phyloP scores from a whole-genome alignment of 352 stramenopile genomes.

The Phytopythium helicoides region DNA sequence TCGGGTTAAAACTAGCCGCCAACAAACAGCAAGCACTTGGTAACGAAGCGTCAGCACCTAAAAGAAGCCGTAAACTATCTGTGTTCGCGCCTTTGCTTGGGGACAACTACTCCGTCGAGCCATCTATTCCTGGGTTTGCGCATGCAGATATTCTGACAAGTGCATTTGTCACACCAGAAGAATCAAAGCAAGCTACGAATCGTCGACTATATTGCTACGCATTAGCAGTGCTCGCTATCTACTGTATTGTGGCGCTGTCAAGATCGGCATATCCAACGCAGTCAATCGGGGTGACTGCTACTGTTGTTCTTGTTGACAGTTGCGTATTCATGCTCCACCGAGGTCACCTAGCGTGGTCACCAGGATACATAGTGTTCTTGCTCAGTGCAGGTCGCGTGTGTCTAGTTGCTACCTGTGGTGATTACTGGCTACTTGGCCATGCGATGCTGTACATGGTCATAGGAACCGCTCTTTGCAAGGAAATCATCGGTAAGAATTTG shows the following conservation, averaged over 20 bases:
- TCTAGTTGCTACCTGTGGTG: constrained; percentile 60
- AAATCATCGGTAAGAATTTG: constrained; percentile 82
- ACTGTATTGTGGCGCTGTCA: constrained; percentile 51
- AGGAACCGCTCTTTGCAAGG: constrained; percentile 67
- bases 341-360: constrained; percentile 68
- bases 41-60: not conserved
- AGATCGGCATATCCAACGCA: constrained; percentile 62
- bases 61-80: constrained; percentile 44
- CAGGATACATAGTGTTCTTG: constrained; percentile 81
- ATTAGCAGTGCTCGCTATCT: constrained; percentile 45
- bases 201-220: constrained; percentile 48
- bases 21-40: constrained; percentile 33
- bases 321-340: constrained; percentile 76
- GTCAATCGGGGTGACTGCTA: constrained; percentile 60
- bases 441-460: constrained; percentile 81
- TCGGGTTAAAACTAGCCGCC: constrained; percentile 68
- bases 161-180: constrained; percentile 64
- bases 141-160: constrained; percentile 77
- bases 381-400: constrained; percentile 67
- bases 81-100: constrained; percentile 76
- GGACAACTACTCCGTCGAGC: constrained; percentile 76
- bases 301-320: constrained; percentile 65
- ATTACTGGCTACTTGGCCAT: constrained; percentile 81
- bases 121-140: constrained; percentile 67
- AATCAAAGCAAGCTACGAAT: constrained; percentile 49